Evolutionary conservation across 1,284 basidiomycete genomes (phyloP).

Genomic region (Irpex sp.): DNA sequence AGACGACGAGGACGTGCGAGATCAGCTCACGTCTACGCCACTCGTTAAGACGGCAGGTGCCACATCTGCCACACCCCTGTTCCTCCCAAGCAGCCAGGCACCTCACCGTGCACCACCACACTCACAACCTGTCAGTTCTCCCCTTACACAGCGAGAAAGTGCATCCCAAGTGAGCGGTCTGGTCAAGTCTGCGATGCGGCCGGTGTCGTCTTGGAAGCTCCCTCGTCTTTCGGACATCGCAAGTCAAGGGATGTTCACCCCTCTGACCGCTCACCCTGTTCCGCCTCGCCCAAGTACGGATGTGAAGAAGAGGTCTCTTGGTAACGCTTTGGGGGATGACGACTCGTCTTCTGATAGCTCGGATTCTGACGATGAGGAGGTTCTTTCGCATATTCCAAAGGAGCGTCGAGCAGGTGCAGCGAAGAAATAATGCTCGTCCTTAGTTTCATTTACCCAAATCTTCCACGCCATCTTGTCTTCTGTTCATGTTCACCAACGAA

Average conservation of each 20-base stretch:
- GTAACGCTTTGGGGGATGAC: conserved; percentile 12
- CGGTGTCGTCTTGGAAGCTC: conserved; percentile 13
- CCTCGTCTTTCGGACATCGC: conserved; percentile 50
- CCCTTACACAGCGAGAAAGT: conserved; percentile 1
- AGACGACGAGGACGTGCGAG: not conserved
- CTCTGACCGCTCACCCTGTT: conserved; percentile 7
- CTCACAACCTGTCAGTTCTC: not conserved
- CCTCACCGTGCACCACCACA: conserved; percentile 25
- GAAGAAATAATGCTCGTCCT: conserved; percentile 15
- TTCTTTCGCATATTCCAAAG: conserved; percentile 52
- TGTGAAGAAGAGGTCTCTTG: not conserved
- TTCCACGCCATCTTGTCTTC: no score
- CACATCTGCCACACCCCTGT: conserved; percentile 19
- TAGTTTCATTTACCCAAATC: not conserved
- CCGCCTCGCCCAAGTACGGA: conserved; percentile 19
- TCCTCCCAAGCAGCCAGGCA: conserved; percentile 27
- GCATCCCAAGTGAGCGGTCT: conserved; percentile 25
- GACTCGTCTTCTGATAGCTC: not conserved
- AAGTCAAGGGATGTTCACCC: conserved; percentile 37
- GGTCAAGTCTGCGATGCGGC: conserved; percentile 18
- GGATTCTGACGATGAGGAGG: conserved; percentile 26
- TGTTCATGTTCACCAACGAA: no score
- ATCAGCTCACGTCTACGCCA: not conserved
- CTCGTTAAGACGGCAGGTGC: not conserved
- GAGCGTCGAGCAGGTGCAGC: conserved; percentile 46